A percentile compares a stretch with the other conserved stretches of the same genome.
Conservation (phyloP, 2,329 filamentous ascomycete species). For the Cladophialophora immunda region DNA sequence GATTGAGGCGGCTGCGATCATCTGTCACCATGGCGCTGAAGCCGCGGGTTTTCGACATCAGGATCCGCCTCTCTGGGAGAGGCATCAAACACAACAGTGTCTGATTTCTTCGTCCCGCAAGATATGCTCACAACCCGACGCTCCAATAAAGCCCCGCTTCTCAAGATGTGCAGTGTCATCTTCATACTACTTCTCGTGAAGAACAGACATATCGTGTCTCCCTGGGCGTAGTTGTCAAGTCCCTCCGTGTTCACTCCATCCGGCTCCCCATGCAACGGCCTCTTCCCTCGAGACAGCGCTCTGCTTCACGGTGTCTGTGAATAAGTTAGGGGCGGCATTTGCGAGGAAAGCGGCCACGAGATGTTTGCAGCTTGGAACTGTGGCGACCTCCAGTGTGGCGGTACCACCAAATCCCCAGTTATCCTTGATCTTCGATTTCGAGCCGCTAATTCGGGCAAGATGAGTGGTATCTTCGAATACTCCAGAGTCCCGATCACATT, state of each 20-base stretch:
- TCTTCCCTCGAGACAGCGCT: constrained; percentile 68
- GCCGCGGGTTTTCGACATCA: not conserved
- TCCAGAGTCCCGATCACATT: not conserved
- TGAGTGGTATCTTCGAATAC: constrained; percentile 30
- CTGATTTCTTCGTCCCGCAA: not conserved
- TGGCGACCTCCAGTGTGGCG: constrained; percentile 37
- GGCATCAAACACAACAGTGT: not conserved
- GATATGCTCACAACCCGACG: not conserved
- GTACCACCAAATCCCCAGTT: constrained; percentile 51
- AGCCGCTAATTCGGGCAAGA: not conserved
- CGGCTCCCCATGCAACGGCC: constrained; percentile 73
- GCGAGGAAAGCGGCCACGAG: constrained; percentile 82
- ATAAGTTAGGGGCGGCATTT: constrained; percentile 67
- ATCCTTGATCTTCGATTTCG: constrained; percentile 20
- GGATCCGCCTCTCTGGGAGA: not conserved
- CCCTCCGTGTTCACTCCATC: constrained; percentile 49
- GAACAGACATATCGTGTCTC: not conserved
- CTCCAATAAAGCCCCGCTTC: not conserved
- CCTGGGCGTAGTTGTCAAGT: not conserved
- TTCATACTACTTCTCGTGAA: not conserved
- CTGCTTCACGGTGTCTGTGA: constrained; percentile 66
- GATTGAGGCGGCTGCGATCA: not conserved
- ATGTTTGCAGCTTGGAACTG: constrained; percentile 81
- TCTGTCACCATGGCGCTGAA: not conserved
- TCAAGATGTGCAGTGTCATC: not conserved